A percentile compares a stretch with the other conserved stretches of the same genome.
Conservation (phyloP, 352 stramenopile species). For the Aphanomyces cochlioides region DNA sequence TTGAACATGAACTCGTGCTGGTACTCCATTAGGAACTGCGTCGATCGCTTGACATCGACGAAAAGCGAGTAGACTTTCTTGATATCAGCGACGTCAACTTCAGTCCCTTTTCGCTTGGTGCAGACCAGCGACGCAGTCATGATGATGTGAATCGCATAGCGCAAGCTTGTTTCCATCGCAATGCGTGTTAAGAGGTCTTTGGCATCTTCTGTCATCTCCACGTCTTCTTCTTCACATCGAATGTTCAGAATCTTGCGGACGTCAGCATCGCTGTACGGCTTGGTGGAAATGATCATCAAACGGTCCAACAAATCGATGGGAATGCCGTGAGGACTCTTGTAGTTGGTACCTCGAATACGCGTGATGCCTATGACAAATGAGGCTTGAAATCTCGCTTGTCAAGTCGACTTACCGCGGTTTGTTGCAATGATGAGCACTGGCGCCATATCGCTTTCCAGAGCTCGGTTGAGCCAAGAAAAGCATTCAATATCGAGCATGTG, state of each 20-base stretch:
- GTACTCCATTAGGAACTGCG: constrained; percentile 99
- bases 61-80: constrained; percentile 97
- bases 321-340: constrained; percentile 98
- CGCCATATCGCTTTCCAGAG: constrained; percentile 96
- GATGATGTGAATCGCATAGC: constrained; percentile 99
- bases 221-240: constrained; percentile 97
- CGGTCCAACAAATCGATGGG: constrained; percentile 98
- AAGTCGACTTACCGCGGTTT: constrained; percentile 80
- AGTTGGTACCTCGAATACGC: constrained; percentile 98
- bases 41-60: constrained; percentile 97
- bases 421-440: constrained; percentile 99
- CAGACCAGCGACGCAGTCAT: constrained; percentile 95
- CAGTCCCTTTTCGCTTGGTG: constrained; percentile 89
- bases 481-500: constrained; percentile 99
- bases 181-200: constrained; percentile 98
- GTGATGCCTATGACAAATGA: constrained; percentile 72
- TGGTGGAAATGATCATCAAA: constrained; percentile 98
- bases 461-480: constrained; percentile 99
- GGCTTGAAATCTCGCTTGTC: not conserved
- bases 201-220: constrained; percentile 97
- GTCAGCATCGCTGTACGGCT: constrained; percentile 94
- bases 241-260: constrained; percentile 97
- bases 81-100: constrained; percentile 88
- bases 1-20: constrained; percentile 99
- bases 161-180: constrained; percentile 95